A percentile compares a stretch with the other conserved stretches of the same genome.
These are phyloP conservation scores for Tetratostichococcus sp. DNA, from an alignment of 139 green algal genomes.

Conservation along the genomic window DNA sequence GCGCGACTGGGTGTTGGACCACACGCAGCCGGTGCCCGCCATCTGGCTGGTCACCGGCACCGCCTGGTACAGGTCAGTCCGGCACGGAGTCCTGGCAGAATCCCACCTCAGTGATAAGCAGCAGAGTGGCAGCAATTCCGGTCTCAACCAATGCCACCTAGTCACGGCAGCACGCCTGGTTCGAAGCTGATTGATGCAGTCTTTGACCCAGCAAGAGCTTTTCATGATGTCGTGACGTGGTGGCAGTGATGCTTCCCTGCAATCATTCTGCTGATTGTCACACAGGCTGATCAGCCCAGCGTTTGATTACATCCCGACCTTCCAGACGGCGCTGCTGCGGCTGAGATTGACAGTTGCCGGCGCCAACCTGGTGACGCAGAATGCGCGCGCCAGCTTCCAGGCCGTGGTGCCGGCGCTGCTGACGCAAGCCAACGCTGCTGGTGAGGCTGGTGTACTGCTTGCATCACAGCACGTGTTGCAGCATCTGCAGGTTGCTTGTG, in stretches of 20 bases:
- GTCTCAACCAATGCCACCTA: no score
- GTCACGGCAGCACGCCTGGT: no score
- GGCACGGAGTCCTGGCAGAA: neutral
- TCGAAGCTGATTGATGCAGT: no score
- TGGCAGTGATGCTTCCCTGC: no score
- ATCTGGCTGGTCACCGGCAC: conserved; percentile 18
- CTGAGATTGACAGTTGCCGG: neutral
- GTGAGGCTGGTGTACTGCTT: no score
- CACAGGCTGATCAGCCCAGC: neutral
- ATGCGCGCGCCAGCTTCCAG: neutral
- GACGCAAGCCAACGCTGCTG: neutral
- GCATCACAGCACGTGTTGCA: no score
- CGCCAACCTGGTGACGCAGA: neutral
- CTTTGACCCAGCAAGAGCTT: no score
- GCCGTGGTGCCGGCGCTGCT: neutral
- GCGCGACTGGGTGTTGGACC: conserved; percentile 22
- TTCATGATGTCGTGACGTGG: no score
- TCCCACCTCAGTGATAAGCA: neutral
- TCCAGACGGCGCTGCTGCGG: neutral
- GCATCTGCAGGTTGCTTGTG: no score
- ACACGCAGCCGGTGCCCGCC: neutral
- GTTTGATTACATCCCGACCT: neutral
- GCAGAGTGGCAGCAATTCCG: no score
- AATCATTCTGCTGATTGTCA: no score
- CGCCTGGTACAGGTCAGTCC: conserved; percentile 21